phyloP scores from a whole-genome alignment of 306 rosid species.

The Lupinus albus region DNA sequence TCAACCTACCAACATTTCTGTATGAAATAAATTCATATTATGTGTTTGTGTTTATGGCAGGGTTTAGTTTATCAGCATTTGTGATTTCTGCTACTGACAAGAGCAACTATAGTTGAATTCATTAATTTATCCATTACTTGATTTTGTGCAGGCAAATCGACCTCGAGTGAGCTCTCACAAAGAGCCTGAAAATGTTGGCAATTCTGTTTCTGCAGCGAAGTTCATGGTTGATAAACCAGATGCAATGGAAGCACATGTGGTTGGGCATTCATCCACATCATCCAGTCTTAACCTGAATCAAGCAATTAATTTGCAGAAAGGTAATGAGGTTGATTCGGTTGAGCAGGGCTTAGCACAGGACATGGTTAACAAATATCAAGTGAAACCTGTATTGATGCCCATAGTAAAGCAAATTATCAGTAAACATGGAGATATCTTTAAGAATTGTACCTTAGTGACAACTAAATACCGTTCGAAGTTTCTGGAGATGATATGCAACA shows the following conservation, averaged over 20 bases:
- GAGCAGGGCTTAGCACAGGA: neutral
- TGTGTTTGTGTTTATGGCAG: too few species aligned
- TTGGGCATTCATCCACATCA: neutral
- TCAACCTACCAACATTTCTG: neutral
- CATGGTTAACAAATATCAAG: slow-evolving; percentile 6
- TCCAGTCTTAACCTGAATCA: slow-evolving; percentile 12
- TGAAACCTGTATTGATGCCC: slow-evolving; percentile 6
- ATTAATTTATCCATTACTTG: neutral
- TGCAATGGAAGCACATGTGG: neutral
- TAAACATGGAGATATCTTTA: too few species aligned
- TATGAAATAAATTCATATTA: neutral
- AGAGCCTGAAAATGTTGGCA: neutral
- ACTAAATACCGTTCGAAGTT: neutral
- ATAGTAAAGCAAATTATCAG: neutral
- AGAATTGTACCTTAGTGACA: too few species aligned
- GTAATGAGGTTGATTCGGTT: slow-evolving; percentile 3
- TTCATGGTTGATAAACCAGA: neutral
- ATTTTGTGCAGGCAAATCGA: slow-evolving; percentile 4
- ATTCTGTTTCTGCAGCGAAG: neutral
- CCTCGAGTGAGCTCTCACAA: neutral
- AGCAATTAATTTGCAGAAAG: neutral
- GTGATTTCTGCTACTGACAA: neutral
- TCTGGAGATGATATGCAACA: slow-evolving; percentile 24
- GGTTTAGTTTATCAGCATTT: neutral
- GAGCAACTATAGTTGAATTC: neutral